Evolutionary conservation across 2,329 filamentous ascomycete species (phyloP), one percentile per base, ranked within the genome.

Genomic region (Cladosporium oxysporum): DNA sequence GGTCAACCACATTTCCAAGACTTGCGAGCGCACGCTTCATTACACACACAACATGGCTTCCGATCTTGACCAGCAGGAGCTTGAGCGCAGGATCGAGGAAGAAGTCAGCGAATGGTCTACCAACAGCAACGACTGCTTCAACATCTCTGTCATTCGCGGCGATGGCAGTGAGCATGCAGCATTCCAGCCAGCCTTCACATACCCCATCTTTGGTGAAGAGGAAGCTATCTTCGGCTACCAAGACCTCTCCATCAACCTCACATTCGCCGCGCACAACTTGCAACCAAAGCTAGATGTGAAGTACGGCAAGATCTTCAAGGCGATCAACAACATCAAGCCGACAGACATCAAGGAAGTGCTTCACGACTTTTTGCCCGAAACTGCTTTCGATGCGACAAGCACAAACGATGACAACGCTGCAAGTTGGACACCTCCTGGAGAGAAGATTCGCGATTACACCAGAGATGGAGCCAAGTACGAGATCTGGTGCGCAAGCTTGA

Each of bases 141-240:
- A 80, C 62, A 83, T 92, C 72, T 87, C 85, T 62, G 82, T 91
- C 41, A 79, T 87, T 21, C 80, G 81, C 49, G 82, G 85, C 12
- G 78, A 81, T 6, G 77, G 81, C 21, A 78, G 79, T 8, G 82
- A 82, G 44, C 64, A 65, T 14, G 64, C 67, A 10, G 60, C 71
- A 5, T 98, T 99, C 78, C 85, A 91, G 67, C 96, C 95, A 0
- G 86, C 87, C 74, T 96, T 93, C 77, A 97, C 94, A 21, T 97
- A 98, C 78, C 83, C 92, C 1, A 90, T 99, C 69, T 97, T 98
- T 72, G 92, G 92, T 73, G 90, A 98, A n/a, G 90, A 95, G 10
- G 93, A 99, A 78, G 86, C 85, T 33, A 94, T 98, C 69, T 93
- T 96, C 72, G 94, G 94, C 44, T 97, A 97, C 82, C 89, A 92